These are phyloP conservation scores for Neurospora sp. DNA, from an alignment of 495 filamentous ascomycete genomes.

Conservation along the genomic window DNA sequence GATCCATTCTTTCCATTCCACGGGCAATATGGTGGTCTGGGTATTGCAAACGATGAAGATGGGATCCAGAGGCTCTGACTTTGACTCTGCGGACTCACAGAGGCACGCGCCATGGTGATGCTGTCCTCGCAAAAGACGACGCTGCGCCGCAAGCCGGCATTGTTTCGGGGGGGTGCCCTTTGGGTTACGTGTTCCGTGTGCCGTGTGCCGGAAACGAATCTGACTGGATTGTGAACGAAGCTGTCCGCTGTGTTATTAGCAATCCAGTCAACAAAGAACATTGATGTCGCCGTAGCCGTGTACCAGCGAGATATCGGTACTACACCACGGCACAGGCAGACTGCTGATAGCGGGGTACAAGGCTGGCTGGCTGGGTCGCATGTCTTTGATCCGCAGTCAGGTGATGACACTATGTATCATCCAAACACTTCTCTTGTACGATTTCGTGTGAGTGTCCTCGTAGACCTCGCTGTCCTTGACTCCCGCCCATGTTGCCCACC, in stretches of 20 bases:
- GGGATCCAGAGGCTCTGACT: background rate
- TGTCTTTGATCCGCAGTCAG: constrained; percentile 14
- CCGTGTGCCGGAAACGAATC: background rate
- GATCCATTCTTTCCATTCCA: background rate
- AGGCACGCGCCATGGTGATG: background rate
- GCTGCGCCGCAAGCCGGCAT: background rate
- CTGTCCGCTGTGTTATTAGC: background rate
- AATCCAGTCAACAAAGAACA: background rate
- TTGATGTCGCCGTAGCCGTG: background rate
- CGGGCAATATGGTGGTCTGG: background rate
- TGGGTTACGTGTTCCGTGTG: background rate
- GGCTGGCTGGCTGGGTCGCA: background rate
- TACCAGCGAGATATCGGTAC: background rate
- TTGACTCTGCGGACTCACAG: background rate
- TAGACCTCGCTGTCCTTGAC: background rate
- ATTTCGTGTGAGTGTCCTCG: background rate
- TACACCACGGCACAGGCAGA: background rate
- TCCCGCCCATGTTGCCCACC: background rate
- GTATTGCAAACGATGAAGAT: background rate
- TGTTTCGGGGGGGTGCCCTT: background rate
- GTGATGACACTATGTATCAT: constrained; percentile 22
- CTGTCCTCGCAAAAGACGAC: background rate
- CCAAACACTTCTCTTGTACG: constrained; percentile 5
- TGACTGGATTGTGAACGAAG: background rate
- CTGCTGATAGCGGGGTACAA: background rate